A percentile compares a stretch with the other conserved stretches of the same genome.
Conservation (phyloP, 345 rosid genomes). For the Bruguiera parviflora region DNA sequence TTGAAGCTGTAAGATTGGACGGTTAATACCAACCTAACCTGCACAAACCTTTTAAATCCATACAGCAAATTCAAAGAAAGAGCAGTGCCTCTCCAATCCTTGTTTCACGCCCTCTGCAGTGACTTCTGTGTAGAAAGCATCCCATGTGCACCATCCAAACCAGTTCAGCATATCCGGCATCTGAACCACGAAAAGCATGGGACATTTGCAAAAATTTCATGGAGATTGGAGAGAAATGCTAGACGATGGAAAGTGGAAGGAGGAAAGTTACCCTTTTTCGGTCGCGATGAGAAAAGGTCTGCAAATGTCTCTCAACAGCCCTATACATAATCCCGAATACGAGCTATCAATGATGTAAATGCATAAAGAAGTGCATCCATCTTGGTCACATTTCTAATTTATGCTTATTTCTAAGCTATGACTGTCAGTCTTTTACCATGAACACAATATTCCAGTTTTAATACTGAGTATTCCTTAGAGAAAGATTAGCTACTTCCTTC, state of each 20-base stretch:
- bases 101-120: conserved; percentile 50
- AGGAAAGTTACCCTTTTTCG: conserved; percentile 42
- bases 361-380: background rate
- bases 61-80: background rate
- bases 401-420: background rate
- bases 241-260: too few relatives aligned
- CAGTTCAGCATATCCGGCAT: conserved; percentile 69
- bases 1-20: conserved; percentile 37
- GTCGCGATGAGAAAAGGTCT: conserved; percentile 60
- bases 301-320: conserved; percentile 51
- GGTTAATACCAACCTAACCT: background rate
- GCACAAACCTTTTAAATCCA: background rate
- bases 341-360: conserved; percentile 1
- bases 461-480: too few relatives aligned
- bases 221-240: too few relatives aligned
- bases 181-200: conserved; percentile 24
- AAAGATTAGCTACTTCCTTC: too few relatives aligned
- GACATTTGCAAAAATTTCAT: background rate
- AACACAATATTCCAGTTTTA: too few relatives aligned
- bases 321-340: conserved; percentile 23
- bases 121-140: conserved; percentile 65
- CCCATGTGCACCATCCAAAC: conserved; percentile 87
- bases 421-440: background rate
- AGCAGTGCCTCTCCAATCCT: conserved; percentile 50
- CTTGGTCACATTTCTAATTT: background rate